phyloP scores from a whole-genome alignment of 495 filamentous ascomycete species.

The Daldinia grandis region DNA sequence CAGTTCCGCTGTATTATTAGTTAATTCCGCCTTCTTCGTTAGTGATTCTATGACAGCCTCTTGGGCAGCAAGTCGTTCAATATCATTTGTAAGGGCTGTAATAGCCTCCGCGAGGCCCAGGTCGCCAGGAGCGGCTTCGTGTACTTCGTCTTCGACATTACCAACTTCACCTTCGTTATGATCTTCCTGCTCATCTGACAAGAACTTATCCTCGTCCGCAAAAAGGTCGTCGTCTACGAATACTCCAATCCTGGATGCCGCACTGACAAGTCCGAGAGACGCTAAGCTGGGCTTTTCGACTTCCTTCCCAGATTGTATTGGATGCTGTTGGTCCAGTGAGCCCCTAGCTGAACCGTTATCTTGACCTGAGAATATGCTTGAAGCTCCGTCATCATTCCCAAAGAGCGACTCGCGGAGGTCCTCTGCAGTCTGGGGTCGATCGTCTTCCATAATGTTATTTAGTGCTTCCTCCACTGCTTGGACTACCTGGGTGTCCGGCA shows the following conservation, averaged over 20 bases:
- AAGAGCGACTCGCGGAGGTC: constrained; percentile 67
- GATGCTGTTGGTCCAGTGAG: constrained; percentile 62
- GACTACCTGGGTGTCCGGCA: constrained; percentile 70
- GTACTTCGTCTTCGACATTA: constrained; percentile 81
- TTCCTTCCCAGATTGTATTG: constrained; percentile 53
- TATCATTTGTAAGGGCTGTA: constrained; percentile 80
- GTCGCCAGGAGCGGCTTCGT: constrained; percentile 95
- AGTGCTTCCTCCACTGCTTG: constrained; percentile 94
- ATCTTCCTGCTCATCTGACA: constrained; percentile 86
- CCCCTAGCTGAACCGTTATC: constrained; percentile 58
- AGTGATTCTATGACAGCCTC: constrained; percentile 91
- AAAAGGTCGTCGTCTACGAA: constrained; percentile 95
- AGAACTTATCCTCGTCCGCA: constrained; percentile 84
- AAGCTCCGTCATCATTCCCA: constrained; percentile 60
- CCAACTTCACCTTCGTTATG: constrained; percentile 66
- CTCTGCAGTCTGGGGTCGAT: constrained; percentile 65
- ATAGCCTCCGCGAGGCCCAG: constrained; percentile 94
- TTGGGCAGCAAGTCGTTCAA: constrained; percentile 87
- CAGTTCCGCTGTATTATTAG: constrained; percentile 93
- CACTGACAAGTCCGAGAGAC: constrained; percentile 87
- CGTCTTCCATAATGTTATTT: constrained; percentile 91
- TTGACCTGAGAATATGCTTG: constrained; percentile 57
- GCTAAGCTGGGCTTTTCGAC: constrained; percentile 83
- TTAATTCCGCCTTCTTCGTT: constrained; percentile 92
- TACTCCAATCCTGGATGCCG: constrained; percentile 81